Evolutionary conservation across 768 basidiomycete species (phyloP).

Genomic region (Nidularia sp.): DNA sequence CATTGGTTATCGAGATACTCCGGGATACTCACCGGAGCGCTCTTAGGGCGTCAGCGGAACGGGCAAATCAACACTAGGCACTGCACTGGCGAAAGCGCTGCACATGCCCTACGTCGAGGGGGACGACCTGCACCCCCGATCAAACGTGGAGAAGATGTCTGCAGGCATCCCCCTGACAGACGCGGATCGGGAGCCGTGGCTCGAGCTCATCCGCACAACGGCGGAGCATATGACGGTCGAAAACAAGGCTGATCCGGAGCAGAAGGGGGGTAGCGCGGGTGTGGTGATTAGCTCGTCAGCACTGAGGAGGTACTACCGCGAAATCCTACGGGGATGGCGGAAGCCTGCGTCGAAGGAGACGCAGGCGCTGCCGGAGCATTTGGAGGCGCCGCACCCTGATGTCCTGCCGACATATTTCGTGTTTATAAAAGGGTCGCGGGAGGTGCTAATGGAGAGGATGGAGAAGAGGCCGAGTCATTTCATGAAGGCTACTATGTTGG

Average conservation of each 20-base stretch:
- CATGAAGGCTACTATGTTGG: conserved; percentile 81
- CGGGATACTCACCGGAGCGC: not conserved
- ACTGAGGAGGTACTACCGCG: conserved; percentile 77
- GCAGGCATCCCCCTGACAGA: conserved; percentile 73
- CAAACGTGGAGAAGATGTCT: conserved; percentile 88
- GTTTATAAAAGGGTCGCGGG: conserved; percentile 61
- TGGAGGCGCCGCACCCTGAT: conserved; percentile 20
- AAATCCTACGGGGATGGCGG: conserved; percentile 64
- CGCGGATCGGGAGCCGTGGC: conserved; percentile 83
- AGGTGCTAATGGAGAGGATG: conserved; percentile 63
- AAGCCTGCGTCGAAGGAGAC: conserved; percentile 12
- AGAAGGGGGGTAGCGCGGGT: conserved; percentile 25
- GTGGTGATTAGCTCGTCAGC: conserved; percentile 88
- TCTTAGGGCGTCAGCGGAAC: conserved; percentile 68
- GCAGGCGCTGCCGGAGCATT: conserved; percentile 14
- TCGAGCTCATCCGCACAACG: conserved; percentile 62
- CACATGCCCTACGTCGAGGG: conserved; percentile 83
- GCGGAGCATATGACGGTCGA: conserved; percentile 43
- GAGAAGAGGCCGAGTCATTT: conserved; percentile 65
- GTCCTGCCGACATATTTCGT: conserved; percentile 71
- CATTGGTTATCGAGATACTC: too few species aligned
- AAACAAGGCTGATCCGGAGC: conserved; percentile 4
- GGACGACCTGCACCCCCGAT: conserved; percentile 78
- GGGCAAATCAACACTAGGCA: conserved; percentile 70
- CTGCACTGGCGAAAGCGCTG: conserved; percentile 54